Evolutionary conservation across 164 flowering plant genomes (phyloP).

Genomic region (Malania oleifera): DNA sequence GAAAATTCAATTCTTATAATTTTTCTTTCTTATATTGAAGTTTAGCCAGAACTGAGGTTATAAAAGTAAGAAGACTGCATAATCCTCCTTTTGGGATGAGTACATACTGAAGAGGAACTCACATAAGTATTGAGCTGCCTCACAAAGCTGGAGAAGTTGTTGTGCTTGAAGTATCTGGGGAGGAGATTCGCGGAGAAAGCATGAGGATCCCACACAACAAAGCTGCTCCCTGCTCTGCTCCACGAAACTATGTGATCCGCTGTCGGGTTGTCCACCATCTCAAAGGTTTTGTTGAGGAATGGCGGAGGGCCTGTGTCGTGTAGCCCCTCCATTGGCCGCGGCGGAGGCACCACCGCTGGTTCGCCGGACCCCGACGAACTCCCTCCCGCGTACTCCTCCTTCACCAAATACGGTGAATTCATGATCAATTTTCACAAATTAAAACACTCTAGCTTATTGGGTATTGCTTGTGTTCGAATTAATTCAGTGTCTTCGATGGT

Average conservation of each 20-base stretch:
- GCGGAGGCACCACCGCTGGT: slow-evolving; percentile 14
- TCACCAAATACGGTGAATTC: slow-evolving; percentile 27
- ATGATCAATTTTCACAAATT: too few species aligned
- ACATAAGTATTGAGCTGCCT: slow-evolving; percentile 69
- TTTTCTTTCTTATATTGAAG: too few species aligned
- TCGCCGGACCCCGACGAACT: slow-evolving; percentile 19
- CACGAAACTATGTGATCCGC: slow-evolving; percentile 49
- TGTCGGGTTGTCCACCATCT: slow-evolving; percentile 57
- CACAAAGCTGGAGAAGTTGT: slow-evolving; percentile 60
- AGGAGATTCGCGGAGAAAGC: slow-evolving; percentile 42
- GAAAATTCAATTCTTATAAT: too few species aligned
- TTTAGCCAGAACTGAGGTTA: too few species aligned
- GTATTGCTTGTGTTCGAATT: too few species aligned
- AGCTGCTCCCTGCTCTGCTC: slow-evolving; percentile 50
- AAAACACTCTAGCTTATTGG: too few species aligned
- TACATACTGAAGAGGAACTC: slow-evolving; percentile 26
- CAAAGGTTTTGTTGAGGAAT: slow-evolving; percentile 59
- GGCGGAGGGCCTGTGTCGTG: slow-evolving; percentile 65
- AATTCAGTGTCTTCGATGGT: too few species aligned
- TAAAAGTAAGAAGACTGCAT: too few species aligned
- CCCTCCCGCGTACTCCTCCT: slow-evolving; percentile 32
- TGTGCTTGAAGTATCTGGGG: slow-evolving; percentile 56
- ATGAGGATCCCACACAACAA: slow-evolving; percentile 68
- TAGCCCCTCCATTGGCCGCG: slow-evolving; percentile 60
- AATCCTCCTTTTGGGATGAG: too few species aligned